phyloP scores from a whole-genome alignment of 768 basidiomycete species.

The Amanita fuliginea region DNA sequence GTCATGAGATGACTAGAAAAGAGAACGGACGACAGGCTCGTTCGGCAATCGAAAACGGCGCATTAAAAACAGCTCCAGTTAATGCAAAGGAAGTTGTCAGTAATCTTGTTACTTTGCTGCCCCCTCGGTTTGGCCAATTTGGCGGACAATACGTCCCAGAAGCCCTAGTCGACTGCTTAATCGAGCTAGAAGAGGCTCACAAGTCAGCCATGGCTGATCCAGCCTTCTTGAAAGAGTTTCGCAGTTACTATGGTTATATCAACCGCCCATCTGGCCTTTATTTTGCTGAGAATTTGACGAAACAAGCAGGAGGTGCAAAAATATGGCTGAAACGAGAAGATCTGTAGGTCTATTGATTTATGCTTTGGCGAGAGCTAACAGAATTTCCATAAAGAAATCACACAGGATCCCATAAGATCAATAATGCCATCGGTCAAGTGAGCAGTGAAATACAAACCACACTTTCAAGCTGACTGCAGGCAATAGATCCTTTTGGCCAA shows the following conservation, averaged over 20 bases:
- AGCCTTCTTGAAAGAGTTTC: constrained; percentile 86
- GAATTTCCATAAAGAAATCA: constrained; percentile 57
- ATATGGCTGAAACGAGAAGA: constrained; percentile 99
- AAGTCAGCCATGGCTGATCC: constrained; percentile 81
- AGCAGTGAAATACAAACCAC: neutral
- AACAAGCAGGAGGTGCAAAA: constrained; percentile 83
- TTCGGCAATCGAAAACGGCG: constrained; percentile 14
- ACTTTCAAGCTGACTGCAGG: neutral
- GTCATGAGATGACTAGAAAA: constrained; percentile 52
- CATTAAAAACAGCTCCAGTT: constrained; percentile 14
- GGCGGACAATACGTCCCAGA: constrained; percentile 98
- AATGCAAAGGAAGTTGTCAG: neutral
- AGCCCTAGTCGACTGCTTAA: constrained; percentile 84
- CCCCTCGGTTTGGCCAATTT: constrained; percentile 86
- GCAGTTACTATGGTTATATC: constrained; percentile 83
- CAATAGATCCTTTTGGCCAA: constrained; percentile 86
- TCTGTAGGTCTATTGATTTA: constrained; percentile 34
- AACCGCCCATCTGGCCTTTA: constrained; percentile 91
- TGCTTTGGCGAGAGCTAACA: constrained; percentile 2
- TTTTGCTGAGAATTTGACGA: constrained; percentile 82
- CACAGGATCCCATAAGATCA: constrained; percentile 98
- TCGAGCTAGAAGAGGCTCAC: constrained; percentile 88
- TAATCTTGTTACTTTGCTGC: constrained; percentile 39
- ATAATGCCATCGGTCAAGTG: constrained; percentile 95
- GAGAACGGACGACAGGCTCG: constrained; percentile 24